phyloP scores from a whole-genome alignment of 306 rosid species.

The Quercus glauca region DNA sequence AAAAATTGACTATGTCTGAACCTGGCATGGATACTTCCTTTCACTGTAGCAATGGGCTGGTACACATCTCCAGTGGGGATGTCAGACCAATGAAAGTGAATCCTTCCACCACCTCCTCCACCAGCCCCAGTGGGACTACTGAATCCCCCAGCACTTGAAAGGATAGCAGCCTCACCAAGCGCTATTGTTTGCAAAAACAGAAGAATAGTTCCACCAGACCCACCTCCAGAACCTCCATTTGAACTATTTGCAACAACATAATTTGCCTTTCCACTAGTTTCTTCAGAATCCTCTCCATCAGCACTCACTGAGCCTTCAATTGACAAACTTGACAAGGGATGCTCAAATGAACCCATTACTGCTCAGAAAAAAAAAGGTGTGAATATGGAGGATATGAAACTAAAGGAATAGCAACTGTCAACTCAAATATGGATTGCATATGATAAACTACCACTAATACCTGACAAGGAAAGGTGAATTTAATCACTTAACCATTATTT shows the following conservation, averaged over 20 bases:
- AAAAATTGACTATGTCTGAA: slow-evolving; percentile 28
- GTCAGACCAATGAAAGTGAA: slow-evolving; percentile 96
- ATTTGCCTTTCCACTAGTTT: slow-evolving; percentile 22
- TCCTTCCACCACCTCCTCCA: slow-evolving; percentile 98
- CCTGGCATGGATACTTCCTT: slow-evolving; percentile 70
- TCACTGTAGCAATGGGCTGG: slow-evolving; percentile 86
- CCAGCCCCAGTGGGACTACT: slow-evolving; percentile 64
- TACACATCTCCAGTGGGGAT: slow-evolving; percentile 94
- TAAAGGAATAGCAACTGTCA: slow-evolving; percentile 6
- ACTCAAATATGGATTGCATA: neutral
- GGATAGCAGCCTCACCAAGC: slow-evolving; percentile 69
- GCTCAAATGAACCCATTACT: slow-evolving; percentile 89
- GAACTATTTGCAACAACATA: slow-evolving; percentile 29
- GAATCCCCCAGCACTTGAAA: slow-evolving; percentile 88
- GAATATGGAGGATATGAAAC: neutral
- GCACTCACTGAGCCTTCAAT: slow-evolving; percentile 71
- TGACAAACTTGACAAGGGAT: slow-evolving; percentile 82
- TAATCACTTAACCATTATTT: no score
- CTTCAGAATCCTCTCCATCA: slow-evolving; percentile 72
- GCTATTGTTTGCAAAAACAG: slow-evolving; percentile 63
- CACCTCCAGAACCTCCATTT: slow-evolving; percentile 85
- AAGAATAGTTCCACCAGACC: slow-evolving; percentile 93
- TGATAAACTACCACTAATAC: no score
- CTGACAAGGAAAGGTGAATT: no score
- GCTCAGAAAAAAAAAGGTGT: slow-evolving; percentile 29